Percentiles rank a stretch among this genome's conserved stretches.
Conservation (phyloP, 768 basidiomycete species). For the Cyclocybe cylindracea region DNA sequence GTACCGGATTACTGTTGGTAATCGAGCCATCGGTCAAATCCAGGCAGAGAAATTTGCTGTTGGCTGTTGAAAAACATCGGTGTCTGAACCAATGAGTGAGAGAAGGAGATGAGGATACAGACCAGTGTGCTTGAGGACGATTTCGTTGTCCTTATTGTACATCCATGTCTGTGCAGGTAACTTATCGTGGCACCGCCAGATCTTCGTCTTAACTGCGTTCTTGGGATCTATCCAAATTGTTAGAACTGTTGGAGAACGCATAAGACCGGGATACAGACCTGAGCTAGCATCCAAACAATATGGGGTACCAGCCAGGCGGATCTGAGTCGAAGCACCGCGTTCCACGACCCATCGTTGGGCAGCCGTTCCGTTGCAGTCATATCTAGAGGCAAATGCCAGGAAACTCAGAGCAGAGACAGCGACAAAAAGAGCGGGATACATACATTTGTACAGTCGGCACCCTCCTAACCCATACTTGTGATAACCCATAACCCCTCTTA, state of each 20-base stretch:
- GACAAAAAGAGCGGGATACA: slow-evolving; percentile 1
- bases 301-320: slow-evolving; percentile 19
- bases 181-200: slow-evolving; percentile 31
- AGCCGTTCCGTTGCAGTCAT: slow-evolving; percentile 24
- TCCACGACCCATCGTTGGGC: slow-evolving; percentile 23
- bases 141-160: slow-evolving; percentile 19
- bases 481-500: too few relatives aligned
- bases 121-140: slow-evolving; percentile 21
- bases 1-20: slow-evolving; percentile 26
- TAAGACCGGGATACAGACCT: slow-evolving; percentile 4
- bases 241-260: neutral
- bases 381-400: slow-evolving; percentile 4
- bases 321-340: slow-evolving; percentile 11
- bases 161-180: slow-evolving; percentile 30
- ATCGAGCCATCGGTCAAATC: slow-evolving; percentile 30
- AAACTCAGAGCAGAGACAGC: neutral
- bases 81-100: neutral
- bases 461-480: too few relatives aligned
- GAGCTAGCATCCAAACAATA: slow-evolving; percentile 24
- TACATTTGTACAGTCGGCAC: too few relatives aligned
- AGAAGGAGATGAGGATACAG: neutral
- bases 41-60: slow-evolving; percentile 20
- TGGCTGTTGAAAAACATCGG: neutral
- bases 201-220: slow-evolving; percentile 27
- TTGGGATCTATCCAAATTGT: slow-evolving; percentile 16